phyloP scores from a whole-genome alignment of 768 basidiomycete genomes.

The Boletus rubescentipes region DNA sequence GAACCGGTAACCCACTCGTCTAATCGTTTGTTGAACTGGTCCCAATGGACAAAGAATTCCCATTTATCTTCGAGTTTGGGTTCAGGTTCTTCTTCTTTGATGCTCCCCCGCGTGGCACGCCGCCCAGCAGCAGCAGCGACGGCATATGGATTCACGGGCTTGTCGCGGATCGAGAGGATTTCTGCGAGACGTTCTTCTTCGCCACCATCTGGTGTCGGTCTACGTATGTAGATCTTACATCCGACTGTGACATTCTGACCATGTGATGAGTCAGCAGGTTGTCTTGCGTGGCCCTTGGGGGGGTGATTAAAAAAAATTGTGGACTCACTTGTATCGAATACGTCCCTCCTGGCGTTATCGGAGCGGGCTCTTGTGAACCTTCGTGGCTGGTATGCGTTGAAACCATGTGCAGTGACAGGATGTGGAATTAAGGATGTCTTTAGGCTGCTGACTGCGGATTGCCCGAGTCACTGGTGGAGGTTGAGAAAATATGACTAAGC shows the following conservation, averaged over 20 bases:
- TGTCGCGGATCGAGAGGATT: slow-evolving; percentile 92
- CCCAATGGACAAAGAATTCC: slow-evolving; percentile 99
- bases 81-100: slow-evolving; percentile 49
- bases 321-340: slow-evolving; percentile 70
- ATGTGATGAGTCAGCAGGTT: slow-evolving; percentile 37
- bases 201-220: slow-evolving; percentile 71
- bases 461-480: neutral
- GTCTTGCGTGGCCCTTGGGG: slow-evolving; percentile 15
- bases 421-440: slow-evolving; percentile 9
- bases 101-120: slow-evolving; percentile 39
- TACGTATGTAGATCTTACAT: slow-evolving; percentile 91
- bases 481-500: slow-evolving; percentile 24
- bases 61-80: slow-evolving; percentile 70
- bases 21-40: slow-evolving; percentile 97
- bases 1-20: slow-evolving; percentile 96
- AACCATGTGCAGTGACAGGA: slow-evolving; percentile 23
- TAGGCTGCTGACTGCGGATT: neutral
- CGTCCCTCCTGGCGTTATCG: slow-evolving; percentile 70
- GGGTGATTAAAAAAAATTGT: slow-evolving; percentile 27
- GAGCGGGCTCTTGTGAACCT: slow-evolving; percentile 50
- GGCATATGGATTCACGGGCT: slow-evolving; percentile 63
- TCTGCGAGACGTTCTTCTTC: slow-evolving; percentile 92
- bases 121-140: slow-evolving; percentile 22
- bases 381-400: slow-evolving; percentile 33
- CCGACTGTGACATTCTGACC: slow-evolving; percentile 82